Conservation (phyloP, 106 monocot species). For the Amphibolis antarctica region DNA sequence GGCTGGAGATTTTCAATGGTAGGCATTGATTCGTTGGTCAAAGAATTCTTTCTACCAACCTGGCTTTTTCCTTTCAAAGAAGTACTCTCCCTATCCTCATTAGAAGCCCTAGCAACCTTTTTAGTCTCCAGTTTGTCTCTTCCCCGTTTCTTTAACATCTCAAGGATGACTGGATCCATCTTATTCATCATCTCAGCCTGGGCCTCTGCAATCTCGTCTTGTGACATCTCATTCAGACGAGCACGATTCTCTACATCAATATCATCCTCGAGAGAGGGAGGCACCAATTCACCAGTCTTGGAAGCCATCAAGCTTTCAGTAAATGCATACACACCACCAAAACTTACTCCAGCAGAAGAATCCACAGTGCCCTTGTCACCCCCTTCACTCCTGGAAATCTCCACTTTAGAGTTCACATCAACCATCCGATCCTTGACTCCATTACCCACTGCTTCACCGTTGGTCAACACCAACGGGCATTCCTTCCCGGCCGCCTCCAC, state of each 20-base stretch:
- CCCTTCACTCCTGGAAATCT: neutral
- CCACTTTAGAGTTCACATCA: neutral
- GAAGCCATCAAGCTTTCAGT: neutral
- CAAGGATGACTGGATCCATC: constrained; percentile 54
- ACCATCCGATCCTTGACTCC: neutral
- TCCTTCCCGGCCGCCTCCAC: neutral
- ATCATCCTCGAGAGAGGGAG: constrained; percentile 33
- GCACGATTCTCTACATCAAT: constrained; percentile 64
- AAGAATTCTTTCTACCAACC: constrained; percentile 18
- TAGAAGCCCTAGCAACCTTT: neutral
- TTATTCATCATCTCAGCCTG: constrained; percentile 68
- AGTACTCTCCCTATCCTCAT: constrained; percentile 8
- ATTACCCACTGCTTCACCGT: no score
- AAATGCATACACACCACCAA: neutral
- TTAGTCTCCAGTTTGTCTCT: constrained; percentile 28
- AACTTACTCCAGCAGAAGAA: neutral
- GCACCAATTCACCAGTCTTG: neutral
- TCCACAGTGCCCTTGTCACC: neutral
- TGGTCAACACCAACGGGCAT: neutral
- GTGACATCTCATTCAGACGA: constrained; percentile 54
- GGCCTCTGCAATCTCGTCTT: constrained; percentile 69
- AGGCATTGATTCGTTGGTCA: neutral
- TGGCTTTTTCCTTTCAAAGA: neutral
- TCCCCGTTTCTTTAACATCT: constrained; percentile 71
- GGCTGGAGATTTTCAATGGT: constrained; percentile 9